Conservation (phyloP, 129 eudicot species). For the Mikania micrantha region DNA sequence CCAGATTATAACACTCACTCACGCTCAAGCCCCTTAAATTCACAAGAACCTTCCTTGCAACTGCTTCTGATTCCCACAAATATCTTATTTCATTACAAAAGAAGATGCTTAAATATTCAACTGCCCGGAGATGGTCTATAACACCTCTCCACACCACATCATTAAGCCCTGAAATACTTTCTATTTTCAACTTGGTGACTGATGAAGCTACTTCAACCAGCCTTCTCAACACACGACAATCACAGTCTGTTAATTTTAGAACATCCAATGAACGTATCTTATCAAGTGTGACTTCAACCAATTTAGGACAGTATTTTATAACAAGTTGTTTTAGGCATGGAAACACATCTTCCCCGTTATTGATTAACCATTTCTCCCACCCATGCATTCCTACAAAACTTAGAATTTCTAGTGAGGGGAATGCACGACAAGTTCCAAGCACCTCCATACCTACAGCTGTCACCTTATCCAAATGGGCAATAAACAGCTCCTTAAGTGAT, state of each 20-base stretch:
- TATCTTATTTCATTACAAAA: not conserved
- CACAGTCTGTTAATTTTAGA: not conserved
- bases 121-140: not conserved
- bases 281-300: slow-evolving; percentile 2
- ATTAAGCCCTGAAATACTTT: not conserved
- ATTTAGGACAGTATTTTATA: not conserved
- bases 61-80: slow-evolving; percentile 6
- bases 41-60: slow-evolving; percentile 2
- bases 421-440: slow-evolving; percentile 5
- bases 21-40: not conserved
- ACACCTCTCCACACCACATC: slow-evolving; percentile 11
- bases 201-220: slow-evolving; percentile 1
- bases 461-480: slow-evolving; percentile 10
- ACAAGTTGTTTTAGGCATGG: not conserved
- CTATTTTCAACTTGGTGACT: not conserved
- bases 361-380: slow-evolving; percentile 31
- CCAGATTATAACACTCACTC: not conserved
- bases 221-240: slow-evolving; percentile 2
- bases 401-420: slow-evolving; percentile 31
- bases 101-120: not conserved
- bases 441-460: slow-evolving; percentile 34
- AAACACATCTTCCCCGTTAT: not conserved
- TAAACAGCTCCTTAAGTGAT: slow-evolving; percentile 22
- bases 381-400: slow-evolving; percentile 18
- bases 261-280: not conserved